Evolutionary conservation across 2,329 filamentous ascomycete genomes (phyloP), one percentile per base, ranked within the genome.

Genomic region (Triangularia setosa): DNA sequence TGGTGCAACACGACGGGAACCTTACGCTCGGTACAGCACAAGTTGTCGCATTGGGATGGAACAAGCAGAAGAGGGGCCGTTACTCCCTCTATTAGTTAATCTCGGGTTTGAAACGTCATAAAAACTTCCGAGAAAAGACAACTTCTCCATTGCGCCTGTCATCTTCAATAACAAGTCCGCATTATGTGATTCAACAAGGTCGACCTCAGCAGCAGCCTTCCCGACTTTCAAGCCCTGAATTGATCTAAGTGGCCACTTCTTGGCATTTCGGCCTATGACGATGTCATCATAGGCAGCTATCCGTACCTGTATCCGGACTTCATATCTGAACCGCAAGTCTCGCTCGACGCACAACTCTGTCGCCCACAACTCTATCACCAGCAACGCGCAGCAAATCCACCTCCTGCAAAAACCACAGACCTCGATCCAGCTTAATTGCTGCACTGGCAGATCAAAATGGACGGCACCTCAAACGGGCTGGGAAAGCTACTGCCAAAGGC

Each of bases 401-500:
- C 23, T 25, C 24, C 21, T 55, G 23, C 52, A 27, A 55, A 24
- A 9, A 55, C 52, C 52, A 25, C 8, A 48, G 40, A 48, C 40
- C 40, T 18, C 40, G n/a, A 48, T 48, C 40, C 40, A 48, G 40
- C 40, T 18, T 14, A n/a, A 6, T n/a, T 48, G 40, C 40, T 48
- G 40, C 40, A 48, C 40, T 55, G 25, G 52, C 52, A 25, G 52
- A 55, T 14, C 27, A 27, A 25, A 28, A 73, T 72, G 72, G 71
- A 73, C 54, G 63, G 66, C 62, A 58, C 59, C 8, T 62, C 68
- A 40, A 77, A 73, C 67, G 76, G 78, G 12, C 74, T 85, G 53
- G 79, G 77, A 64, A 86, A 84, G 74, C 78, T 87, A 28, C 74
- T 87, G 35, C 79, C 83, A 60, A 84, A 82, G 71, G 77, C 79